Base-by-base conservation (phyloP, 176 grass and related monocot genomes). In the Saccharum spontaneum region DNA sequence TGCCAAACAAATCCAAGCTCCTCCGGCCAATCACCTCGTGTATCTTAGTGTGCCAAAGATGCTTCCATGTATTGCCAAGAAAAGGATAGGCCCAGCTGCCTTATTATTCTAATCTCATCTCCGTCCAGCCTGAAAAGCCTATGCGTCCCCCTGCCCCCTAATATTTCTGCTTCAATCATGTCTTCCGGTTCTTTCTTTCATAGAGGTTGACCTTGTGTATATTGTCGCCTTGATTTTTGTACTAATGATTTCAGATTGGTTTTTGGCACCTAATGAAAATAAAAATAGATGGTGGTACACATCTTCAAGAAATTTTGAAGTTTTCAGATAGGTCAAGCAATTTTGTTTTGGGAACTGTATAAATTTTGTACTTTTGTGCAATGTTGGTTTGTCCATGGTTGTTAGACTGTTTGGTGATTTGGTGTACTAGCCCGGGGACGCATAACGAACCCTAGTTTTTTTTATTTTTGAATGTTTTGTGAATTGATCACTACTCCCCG, bases 1-100 rank as follows among this genome's bases (percentile, higher is more conserved):
- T 82, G 92, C 82, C 84, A 85, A 91, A 91, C 89, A 91, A 94
- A 90, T 88, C 89, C 78, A 84, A 87, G 69, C 72, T 81, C 11
- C 76, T 80, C 69, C 24, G 73, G 81, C 87, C 87, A 91, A 87
- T 89, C 67, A 87, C 77, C 77, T 85, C 87, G 71, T 82, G 78
- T 82, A 85, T 89, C 85, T 84, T 81, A 69, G 67, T 54, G 72
- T 80, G 84, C 55, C 80, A 89, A 90, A 94, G 86, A 87, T 90
- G 75, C 87, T 81, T 74, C 82, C 82, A 85, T 73, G 55, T 74
- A 80, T 78, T 86, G 85, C 85, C 91, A 90, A 67, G 82, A 84
- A 77, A 90, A 83, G 69, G 91, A 93, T 82, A 93, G 82, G 68
- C 82, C 82, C 85, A 84, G 87, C 80, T 83, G 38, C 62, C 79